Evolutionary conservation across 306 rosid genomes (phyloP).

Genomic region (Gynostemma pentaphyllum): DNA sequence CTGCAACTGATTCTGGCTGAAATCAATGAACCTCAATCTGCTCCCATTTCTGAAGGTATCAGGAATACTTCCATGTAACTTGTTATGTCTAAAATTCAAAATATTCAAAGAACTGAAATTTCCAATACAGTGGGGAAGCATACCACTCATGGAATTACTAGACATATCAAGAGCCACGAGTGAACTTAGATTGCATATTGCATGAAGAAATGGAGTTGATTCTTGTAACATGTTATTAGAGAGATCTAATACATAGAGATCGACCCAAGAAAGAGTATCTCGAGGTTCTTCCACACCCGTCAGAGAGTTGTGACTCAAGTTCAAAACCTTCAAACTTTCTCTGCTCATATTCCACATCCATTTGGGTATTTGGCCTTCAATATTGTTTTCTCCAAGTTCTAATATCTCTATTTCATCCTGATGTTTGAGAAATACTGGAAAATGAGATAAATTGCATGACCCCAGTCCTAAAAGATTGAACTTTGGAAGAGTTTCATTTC

Average conservation of each 20-base stretch:
- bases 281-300: constrained; percentile 5
- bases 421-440: constrained; percentile 17
- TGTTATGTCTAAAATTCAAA: not conserved
- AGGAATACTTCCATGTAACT: not conserved
- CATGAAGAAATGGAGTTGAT: not conserved
- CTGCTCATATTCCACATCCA: constrained; percentile 13
- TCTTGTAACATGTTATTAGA: not conserved
- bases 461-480: not conserved
- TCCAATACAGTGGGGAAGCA: constrained; percentile 12
- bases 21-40: constrained; percentile 5
- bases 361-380: constrained; percentile 30
- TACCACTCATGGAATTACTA: constrained; percentile 12
- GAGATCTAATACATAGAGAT: not conserved
- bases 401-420: not conserved
- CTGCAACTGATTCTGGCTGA: constrained; percentile 16
- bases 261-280: constrained; percentile 6
- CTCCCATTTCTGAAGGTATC: not conserved
- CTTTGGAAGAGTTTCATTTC: not conserved
- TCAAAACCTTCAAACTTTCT: not conserved
- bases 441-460: constrained; percentile 8
- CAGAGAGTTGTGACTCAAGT: constrained; percentile 2
- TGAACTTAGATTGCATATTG: constrained; percentile 10
- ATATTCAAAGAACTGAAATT: not conserved
- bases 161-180: constrained; percentile 3
- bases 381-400: constrained; percentile 12